phyloP scores from a whole-genome alignment of 2,329 filamentous ascomycete species.

The Incumbomyces delicatus region DNA sequence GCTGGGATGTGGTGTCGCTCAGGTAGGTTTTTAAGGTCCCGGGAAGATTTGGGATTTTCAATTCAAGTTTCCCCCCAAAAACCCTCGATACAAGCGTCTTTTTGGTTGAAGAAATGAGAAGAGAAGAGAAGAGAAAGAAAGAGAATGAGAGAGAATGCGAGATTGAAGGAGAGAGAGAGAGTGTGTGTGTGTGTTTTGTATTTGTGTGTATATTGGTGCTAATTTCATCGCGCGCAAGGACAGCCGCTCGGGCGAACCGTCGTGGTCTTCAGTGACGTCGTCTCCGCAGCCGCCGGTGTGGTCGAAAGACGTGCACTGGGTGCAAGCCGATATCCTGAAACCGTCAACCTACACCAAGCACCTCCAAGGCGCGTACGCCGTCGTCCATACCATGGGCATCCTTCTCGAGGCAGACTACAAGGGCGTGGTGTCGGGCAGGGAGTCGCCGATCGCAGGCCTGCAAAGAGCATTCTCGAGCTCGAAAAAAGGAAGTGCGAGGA shows the following conservation, averaged over 20 bases:
- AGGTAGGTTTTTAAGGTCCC: conserved; percentile 53
- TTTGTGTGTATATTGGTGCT: too few species aligned
- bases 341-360: conserved; percentile 69
- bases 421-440: conserved; percentile 70
- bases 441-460: conserved; percentile 70
- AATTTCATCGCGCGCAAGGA: too few species aligned
- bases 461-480: conserved; percentile 64
- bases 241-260: conserved; percentile 82
- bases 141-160: too few species aligned
- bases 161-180: too few species aligned
- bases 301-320: conserved; percentile 77
- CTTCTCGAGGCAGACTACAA: conserved; percentile 97
- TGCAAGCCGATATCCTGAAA: conserved; percentile 75
- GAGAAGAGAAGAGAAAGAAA: too few species aligned
- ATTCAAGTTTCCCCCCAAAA: too few species aligned
- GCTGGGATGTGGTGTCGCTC: conserved; percentile 87
- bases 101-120: too few species aligned
- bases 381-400: conserved; percentile 93
- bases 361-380: conserved; percentile 67
- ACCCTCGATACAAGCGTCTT: too few species aligned
- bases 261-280: conserved; percentile 71
- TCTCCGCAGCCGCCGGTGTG: conserved; percentile 63
- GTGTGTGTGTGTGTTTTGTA: too few species aligned
- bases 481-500: conserved; percentile 50
- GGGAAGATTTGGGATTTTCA: too few species aligned